These are phyloP conservation scores for Pterulicium gracile DNA, from an alignment of 1,284 basidiomycete genomes.

Conservation along the genomic window DNA sequence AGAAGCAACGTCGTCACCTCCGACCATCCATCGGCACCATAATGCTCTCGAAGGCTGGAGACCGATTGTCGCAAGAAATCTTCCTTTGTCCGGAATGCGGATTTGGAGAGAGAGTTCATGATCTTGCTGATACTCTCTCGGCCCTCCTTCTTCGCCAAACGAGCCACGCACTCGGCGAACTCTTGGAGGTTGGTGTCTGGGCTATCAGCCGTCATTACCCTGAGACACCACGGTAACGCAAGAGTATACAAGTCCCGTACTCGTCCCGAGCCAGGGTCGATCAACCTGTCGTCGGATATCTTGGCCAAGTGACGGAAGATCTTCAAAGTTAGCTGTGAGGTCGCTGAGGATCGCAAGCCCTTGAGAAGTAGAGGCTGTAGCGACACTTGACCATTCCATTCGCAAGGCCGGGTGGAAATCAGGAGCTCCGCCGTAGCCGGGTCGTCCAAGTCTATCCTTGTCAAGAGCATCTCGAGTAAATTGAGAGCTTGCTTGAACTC, in stretches of 20 bases:
- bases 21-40: constrained; percentile 57
- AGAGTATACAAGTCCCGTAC: constrained; percentile 79
- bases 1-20: constrained; percentile 77
- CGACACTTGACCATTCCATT: constrained; percentile 61
- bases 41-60: constrained; percentile 75
- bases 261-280: constrained; percentile 66
- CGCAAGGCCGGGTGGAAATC: constrained; percentile 55
- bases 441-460: constrained; percentile 67
- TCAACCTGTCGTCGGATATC: constrained; percentile 52
- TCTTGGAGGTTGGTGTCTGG: constrained; percentile 51
- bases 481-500: constrained; percentile 70
- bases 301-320: constrained; percentile 60
- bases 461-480: constrained; percentile 63
- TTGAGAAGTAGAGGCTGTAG: constrained; percentile 72
- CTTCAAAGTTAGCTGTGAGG: constrained; percentile 58
- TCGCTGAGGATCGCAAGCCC: constrained; percentile 74
- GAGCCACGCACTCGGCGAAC: constrained; percentile 70
- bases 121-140: constrained; percentile 74
- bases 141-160: constrained; percentile 63
- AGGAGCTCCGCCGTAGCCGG: constrained; percentile 51
- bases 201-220: constrained; percentile 61
- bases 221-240: constrained; percentile 83
- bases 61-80: constrained; percentile 91
- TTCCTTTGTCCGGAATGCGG: constrained; percentile 85
- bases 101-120: constrained; percentile 82